phyloP scores from a whole-genome alignment of 2,329 filamentous ascomycete species.

The Tolypocladium paradoxum region DNA sequence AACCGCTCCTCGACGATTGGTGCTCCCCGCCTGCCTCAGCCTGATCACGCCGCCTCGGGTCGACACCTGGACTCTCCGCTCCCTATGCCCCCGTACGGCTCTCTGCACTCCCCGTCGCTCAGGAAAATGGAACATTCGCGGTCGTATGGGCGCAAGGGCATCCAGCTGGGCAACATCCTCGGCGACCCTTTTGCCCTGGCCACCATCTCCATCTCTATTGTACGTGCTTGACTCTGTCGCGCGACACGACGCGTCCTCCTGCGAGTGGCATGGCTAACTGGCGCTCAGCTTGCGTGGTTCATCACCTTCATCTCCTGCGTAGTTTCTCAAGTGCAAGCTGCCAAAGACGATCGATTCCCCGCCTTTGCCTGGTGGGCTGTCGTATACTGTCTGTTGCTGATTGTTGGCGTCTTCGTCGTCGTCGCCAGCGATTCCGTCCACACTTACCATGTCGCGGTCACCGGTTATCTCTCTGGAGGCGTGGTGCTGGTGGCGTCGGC shows the following conservation, averaged over 20 bases:
- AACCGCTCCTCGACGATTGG: not conserved
- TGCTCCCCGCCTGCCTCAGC: not conserved
- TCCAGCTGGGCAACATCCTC: slow-evolving; percentile 80
- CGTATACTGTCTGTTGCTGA: slow-evolving; percentile 75
- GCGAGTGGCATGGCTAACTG: slow-evolving; percentile 8
- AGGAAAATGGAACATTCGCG: slow-evolving; percentile 70
- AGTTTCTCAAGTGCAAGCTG: slow-evolving; percentile 48
- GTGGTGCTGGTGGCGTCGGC: slow-evolving; percentile 78
- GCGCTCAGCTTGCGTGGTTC: slow-evolving; percentile 73
- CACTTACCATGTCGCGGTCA: slow-evolving; percentile 85
- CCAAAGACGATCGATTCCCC: slow-evolving; percentile 47
- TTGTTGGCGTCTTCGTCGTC: slow-evolving; percentile 68
- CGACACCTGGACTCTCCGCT: slow-evolving; percentile 10
- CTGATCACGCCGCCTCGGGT: not conserved
- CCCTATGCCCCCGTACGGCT: slow-evolving; percentile 67
- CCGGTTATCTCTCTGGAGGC: slow-evolving; percentile 74
- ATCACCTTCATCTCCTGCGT: slow-evolving; percentile 84
- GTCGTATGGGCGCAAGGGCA: slow-evolving; percentile 46
- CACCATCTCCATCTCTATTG: slow-evolving; percentile 82
- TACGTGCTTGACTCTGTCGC: slow-evolving; percentile 39
- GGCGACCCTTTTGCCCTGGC: slow-evolving; percentile 94
- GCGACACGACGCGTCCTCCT: not conserved
- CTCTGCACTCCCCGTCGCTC: slow-evolving; percentile 61
- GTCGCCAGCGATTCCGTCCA: slow-evolving; percentile 75
- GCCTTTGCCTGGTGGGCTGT: slow-evolving; percentile 90